phyloP scores from a whole-genome alignment of 2,329 filamentous ascomycete species.

The Seiridium unicorne region DNA sequence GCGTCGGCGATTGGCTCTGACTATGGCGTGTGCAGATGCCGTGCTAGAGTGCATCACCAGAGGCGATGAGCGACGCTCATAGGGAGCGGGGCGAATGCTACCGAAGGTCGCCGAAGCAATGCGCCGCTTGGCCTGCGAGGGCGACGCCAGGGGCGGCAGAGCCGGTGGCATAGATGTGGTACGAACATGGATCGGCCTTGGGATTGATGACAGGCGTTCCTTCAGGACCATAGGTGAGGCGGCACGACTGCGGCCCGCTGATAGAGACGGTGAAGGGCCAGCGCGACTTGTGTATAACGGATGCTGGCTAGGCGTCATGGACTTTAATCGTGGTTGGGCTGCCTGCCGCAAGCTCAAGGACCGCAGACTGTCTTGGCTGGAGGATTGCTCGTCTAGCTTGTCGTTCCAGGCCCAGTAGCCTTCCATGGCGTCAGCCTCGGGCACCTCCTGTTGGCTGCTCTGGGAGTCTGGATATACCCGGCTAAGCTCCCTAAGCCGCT shows the following conservation, averaged over 20 bases:
- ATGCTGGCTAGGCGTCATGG: slow-evolving; percentile 40
- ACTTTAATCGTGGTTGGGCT: slow-evolving; percentile 33
- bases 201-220: slow-evolving; percentile 33
- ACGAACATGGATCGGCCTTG: slow-evolving; percentile 47
- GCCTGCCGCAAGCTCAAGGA: slow-evolving; percentile 41
- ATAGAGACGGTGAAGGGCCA: slow-evolving; percentile 33
- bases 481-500: slow-evolving; percentile 61
- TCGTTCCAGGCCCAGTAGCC: slow-evolving; percentile 68
- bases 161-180: slow-evolving; percentile 51
- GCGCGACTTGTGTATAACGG: slow-evolving; percentile 26
- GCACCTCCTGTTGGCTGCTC: slow-evolving; percentile 43
- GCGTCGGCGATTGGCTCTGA: slow-evolving; percentile 43
- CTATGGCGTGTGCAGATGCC: slow-evolving; percentile 20
- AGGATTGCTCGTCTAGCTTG: slow-evolving; percentile 54
- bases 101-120: slow-evolving; percentile 39
- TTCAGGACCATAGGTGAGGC: slow-evolving; percentile 38
- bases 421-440: slow-evolving; percentile 62
- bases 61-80: slow-evolving; percentile 38
- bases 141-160: slow-evolving; percentile 35
- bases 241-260: slow-evolving; percentile 30
- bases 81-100: slow-evolving; percentile 20
- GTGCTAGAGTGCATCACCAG: slow-evolving; percentile 30
- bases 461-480: slow-evolving; percentile 50
- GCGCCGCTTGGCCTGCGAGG: slow-evolving; percentile 40
- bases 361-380: slow-evolving; percentile 39